Evolutionary conservation across 2,329 filamentous ascomycete genomes (phyloP), one percentile per base, ranked within the genome.

Genomic region (Iodosphaeria phyllophila): DNA sequence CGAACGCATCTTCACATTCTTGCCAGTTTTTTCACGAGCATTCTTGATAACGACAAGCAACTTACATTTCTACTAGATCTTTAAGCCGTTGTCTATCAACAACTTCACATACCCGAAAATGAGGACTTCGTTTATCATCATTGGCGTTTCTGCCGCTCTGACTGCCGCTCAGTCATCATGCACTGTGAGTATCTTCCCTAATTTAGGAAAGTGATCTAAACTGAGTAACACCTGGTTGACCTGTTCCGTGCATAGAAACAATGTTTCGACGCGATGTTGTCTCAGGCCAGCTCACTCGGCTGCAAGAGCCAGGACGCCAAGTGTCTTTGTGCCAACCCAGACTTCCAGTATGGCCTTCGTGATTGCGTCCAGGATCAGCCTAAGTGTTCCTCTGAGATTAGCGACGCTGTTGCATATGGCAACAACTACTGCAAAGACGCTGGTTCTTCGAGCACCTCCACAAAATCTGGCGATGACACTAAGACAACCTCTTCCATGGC

Each of bases 191-290:
- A 27, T 20, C 16, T 13, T 12, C n/a, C 12, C 16, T 16, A 21
- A 26, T 22, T 15, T 25, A 16, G 20, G 33, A 42, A 16, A 39
- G 26, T 13, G 7, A 10, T 24, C 16, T 29, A 17, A 32, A 23
- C 12, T 11, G 8, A 13, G 9, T 12, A 20, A 5, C 15, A 16
- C 24, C 22, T 11, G 13, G 29, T 25, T 16, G 21, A 13, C 28
- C n/a, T 11, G 10, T n/a, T 16, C 16, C 11, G 3, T n/a, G 19
- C 24, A 5, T 27, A 68, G 62, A 47, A 44, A 38, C 46, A 38
- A 20, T 69, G 64, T 35, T 48, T 55, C 33, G 43, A 38, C 39
- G 60, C 60, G 50, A 65, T 70, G 60, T 34, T 57, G n/a, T 37
- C 27, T 29, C 50, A 59, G 47, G 51, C 51, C 23, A 16, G 33